These are phyloP conservation scores for Thecaphora frezii DNA, from an alignment of 1,284 basidiomycete species.

Conservation along the genomic window DNA sequence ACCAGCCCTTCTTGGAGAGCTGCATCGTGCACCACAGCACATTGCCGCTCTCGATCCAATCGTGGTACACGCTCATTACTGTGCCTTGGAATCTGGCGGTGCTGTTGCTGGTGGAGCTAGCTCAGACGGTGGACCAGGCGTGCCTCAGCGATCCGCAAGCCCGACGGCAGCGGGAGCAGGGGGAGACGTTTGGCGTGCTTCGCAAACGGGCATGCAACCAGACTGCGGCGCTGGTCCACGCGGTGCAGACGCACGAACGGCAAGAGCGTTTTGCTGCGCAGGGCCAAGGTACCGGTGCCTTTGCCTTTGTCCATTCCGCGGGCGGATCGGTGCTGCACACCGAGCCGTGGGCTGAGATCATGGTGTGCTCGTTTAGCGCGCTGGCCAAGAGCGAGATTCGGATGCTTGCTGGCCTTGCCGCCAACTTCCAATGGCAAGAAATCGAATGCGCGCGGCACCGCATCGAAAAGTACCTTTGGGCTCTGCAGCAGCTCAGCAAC, in stretches of 20 bases:
- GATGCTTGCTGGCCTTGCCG: constrained; percentile 4
- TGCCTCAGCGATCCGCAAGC: constrained; percentile 2
- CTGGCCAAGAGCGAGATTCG: constrained; percentile 30
- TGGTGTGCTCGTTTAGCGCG: constrained; percentile 13
- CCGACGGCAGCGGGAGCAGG: constrained; percentile 16
- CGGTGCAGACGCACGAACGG: constrained; percentile 17
- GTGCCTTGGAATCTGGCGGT: constrained; percentile 29
- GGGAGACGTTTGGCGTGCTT: constrained; percentile 14
- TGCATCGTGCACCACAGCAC: constrained; percentile 17
- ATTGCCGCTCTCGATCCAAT: constrained; percentile 19
- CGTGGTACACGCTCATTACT: constrained; percentile 23
- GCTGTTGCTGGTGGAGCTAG: constrained; percentile 24
- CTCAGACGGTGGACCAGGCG: constrained; percentile 14
- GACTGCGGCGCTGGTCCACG: constrained; percentile 24
- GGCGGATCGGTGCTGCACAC: constrained; percentile 20
- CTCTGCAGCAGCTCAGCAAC: constrained; percentile 25
- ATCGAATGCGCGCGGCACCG: constrained; percentile 13
- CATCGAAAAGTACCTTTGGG: constrained; percentile 28
- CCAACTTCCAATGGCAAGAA: constrained; percentile 14
- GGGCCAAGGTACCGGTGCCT: constrained; percentile 2
- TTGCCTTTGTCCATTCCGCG: constrained; percentile 18
- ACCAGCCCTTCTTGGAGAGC: constrained; percentile 20
- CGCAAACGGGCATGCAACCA: constrained; percentile 18
- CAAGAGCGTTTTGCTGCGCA: not conserved
- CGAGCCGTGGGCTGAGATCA: constrained; percentile 33